Percentiles rank a stretch among this genome's conserved stretches.
Evolutionary conservation across 495 filamentous ascomycete genomes (phyloP).

Genomic region (Niebla homalea): DNA sequence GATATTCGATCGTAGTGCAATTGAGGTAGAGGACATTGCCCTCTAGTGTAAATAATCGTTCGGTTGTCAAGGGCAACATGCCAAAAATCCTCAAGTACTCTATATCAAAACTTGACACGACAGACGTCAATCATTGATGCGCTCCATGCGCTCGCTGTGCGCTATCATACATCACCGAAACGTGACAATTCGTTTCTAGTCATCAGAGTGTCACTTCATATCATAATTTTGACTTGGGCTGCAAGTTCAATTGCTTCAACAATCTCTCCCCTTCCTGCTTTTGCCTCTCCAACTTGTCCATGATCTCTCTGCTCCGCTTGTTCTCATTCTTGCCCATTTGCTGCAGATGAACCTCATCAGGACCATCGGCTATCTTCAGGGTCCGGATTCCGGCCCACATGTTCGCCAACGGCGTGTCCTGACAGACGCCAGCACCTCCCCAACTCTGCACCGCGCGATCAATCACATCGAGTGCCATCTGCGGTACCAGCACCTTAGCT

Average conservation of each 20-base stretch:
- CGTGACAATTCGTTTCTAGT: too few relatives aligned
- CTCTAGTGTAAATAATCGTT: too few relatives aligned
- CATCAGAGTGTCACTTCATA: neutral
- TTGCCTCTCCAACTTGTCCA: conserved; percentile 51
- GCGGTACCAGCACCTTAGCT: conserved; percentile 74
- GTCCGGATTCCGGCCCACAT: conserved; percentile 81
- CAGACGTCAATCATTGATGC: too few relatives aligned
- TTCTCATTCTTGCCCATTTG: conserved; percentile 83
- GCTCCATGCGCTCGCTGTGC: too few relatives aligned
- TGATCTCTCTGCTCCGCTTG: conserved; percentile 47
- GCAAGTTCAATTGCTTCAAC: conserved; percentile 46
- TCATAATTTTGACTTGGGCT: conserved; percentile 35
- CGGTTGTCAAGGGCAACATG: too few relatives aligned
- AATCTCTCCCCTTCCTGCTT: conserved; percentile 49
- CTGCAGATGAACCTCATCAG: conserved; percentile 88
- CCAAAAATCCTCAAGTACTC: too few relatives aligned
- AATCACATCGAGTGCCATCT: conserved; percentile 64
- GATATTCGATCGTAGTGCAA: too few relatives aligned
- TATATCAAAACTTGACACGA: too few relatives aligned
- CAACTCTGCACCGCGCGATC: conserved; percentile 80
- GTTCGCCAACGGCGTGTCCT: conserved; percentile 78
- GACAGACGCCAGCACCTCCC: conserved; percentile 73
- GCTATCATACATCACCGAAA: too few relatives aligned
- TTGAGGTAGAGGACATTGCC: too few relatives aligned
- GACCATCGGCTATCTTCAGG: conserved; percentile 74